These are phyloP conservation scores for Debaryomyces singareniensis DNA, from an alignment of 1,139 yeast genomes.

Conservation along the genomic window DNA sequence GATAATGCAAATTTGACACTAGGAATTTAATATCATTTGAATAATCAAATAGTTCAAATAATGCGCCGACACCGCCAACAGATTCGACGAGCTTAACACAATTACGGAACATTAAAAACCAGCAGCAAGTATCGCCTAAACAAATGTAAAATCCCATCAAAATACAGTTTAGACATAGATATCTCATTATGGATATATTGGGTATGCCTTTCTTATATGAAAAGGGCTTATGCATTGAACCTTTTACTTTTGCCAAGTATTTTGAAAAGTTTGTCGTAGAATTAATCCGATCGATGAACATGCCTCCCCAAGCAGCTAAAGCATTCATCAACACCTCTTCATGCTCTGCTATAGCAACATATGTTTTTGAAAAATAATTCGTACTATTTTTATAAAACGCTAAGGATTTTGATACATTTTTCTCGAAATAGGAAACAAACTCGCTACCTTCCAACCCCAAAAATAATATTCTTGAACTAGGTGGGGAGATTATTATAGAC, in stretches of 20 bases:
- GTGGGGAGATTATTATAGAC: no score
- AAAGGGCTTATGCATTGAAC: slow-evolving; percentile 15
- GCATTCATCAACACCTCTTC: slow-evolving; percentile 38
- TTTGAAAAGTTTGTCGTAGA: slow-evolving; percentile 10
- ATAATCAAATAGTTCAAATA: slow-evolving; percentile 18
- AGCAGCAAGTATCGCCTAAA: slow-evolving; percentile 39
- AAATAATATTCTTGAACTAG: no score
- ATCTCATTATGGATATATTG: slow-evolving; percentile 7
- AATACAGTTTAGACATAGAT: slow-evolving; percentile 24
- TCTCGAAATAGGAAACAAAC: no score
- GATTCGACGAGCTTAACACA: slow-evolving; percentile 16
- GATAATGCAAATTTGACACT: slow-evolving; percentile 37
- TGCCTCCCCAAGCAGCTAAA: slow-evolving; percentile 42
- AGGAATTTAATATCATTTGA: slow-evolving; percentile 40
- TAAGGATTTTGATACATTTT: no score
- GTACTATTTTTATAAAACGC: no score
- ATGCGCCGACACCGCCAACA: slow-evolving; percentile 27
- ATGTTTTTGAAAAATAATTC: slow-evolving; percentile 40
- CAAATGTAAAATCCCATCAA: slow-evolving; percentile 29
- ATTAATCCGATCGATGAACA: slow-evolving; percentile 11
- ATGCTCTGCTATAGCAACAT: slow-evolving; percentile 30
- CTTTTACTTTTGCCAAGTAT: no score
- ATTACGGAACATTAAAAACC: slow-evolving; percentile 28
- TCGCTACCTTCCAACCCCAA: no score
- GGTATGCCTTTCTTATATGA: slow-evolving; percentile 8